These are phyloP conservation scores for Panicum miliaceum DNA, from an alignment of 176 grass and related monocot species.

Conservation along the genomic window DNA sequence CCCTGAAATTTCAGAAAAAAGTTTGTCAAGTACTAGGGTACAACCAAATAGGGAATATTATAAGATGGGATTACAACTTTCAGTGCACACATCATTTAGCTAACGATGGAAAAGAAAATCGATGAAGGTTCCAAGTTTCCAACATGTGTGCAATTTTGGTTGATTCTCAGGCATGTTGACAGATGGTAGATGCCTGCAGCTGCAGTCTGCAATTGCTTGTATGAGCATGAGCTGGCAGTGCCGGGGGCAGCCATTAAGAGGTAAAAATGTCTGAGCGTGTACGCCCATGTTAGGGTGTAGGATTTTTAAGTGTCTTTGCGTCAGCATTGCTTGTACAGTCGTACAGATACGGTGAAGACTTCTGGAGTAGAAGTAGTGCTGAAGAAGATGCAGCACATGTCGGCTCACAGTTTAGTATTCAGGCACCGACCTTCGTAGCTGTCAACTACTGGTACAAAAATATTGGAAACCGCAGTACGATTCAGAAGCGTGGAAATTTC, in stretches of 20 bases:
- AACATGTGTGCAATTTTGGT: slow-evolving; percentile 26
- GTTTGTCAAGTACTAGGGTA: not conserved
- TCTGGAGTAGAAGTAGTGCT: slow-evolving; percentile 7
- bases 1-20: slow-evolving; percentile 49
- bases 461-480: not conserved
- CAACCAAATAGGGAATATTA: not conserved
- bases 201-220: not conserved
- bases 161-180: not conserved
- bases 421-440: slow-evolving; percentile 30
- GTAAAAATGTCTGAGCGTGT: not conserved
- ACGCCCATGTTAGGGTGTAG: slow-evolving; percentile 4
- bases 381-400: not conserved
- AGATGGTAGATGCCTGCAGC: not conserved
- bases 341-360: slow-evolving; percentile 33
- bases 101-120: not conserved
- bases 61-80: not conserved
- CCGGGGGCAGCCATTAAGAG: not conserved
- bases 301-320: slow-evolving; percentile 23
- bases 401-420: slow-evolving; percentile 18
- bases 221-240: slow-evolving; percentile 33
- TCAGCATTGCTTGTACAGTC: slow-evolving; percentile 18
- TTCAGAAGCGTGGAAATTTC: not conserved
- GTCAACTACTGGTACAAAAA: slow-evolving; percentile 4
- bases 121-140: slow-evolving; percentile 15
- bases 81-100: not conserved